Evolutionary conservation across 176 grass and related monocot genomes (phyloP).

Genomic region (Oryza officinalis): DNA sequence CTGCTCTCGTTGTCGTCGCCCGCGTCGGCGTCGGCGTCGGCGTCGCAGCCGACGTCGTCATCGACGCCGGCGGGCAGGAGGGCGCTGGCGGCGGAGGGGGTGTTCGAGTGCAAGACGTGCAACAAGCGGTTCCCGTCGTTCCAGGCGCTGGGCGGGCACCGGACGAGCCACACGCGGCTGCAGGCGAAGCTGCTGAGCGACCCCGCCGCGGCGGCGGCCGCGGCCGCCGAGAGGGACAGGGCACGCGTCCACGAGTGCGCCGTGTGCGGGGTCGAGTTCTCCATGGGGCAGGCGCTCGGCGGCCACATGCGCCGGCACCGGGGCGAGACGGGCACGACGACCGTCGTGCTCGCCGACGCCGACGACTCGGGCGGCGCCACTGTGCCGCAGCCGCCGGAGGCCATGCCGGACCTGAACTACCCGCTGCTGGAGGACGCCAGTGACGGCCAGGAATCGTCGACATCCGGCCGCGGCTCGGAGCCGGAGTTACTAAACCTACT

Average conservation of each 20-base stretch:
- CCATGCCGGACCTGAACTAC: constrained; percentile 57
- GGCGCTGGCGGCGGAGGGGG: constrained; percentile 57
- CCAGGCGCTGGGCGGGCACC: constrained; percentile 65
- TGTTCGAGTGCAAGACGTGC: constrained; percentile 83
- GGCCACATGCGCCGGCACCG: constrained; percentile 77
- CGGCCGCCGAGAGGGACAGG: constrained; percentile 29
- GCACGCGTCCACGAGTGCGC: constrained; percentile 58
- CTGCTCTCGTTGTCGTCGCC: constrained; percentile 35
- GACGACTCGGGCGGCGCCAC: background rate
- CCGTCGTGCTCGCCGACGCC: background rate
- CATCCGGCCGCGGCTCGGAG: background rate
- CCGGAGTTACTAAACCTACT: constrained; percentile 48
- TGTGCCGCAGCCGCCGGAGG: constrained; percentile 2
- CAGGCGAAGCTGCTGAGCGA: constrained; percentile 53
- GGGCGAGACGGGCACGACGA: background rate
- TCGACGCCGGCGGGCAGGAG: constrained; percentile 37
- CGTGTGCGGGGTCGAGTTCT: constrained; percentile 74
- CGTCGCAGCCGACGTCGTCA: background rate
- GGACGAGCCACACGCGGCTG: constrained; percentile 67
- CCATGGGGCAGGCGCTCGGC: constrained; percentile 77
- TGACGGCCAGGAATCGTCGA: background rate
- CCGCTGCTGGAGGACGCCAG: constrained; percentile 37
- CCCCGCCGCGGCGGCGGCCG: background rate
- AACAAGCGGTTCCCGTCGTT: constrained; percentile 60
- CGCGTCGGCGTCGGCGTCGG: background rate